Percentiles rank a stretch among this genome's conserved stretches.
phyloP scores from a whole-genome alignment of 306 rosid species.

The Canavalia ensiformis region DNA sequence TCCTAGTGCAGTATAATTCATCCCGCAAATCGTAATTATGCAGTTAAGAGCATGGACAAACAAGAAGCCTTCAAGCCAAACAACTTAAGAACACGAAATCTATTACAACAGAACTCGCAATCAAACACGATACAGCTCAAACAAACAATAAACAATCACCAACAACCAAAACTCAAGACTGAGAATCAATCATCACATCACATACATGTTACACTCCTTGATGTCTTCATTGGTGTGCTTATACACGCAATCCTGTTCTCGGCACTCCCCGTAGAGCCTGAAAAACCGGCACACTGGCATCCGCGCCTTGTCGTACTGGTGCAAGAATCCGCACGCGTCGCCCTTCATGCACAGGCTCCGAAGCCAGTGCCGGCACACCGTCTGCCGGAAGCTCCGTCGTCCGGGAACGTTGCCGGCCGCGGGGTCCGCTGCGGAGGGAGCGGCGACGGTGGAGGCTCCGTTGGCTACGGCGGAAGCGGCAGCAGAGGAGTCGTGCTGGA shows the following conservation, averaged over 20 bases:
- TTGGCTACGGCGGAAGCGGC: constrained; percentile 48
- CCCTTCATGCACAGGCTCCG: constrained; percentile 97
- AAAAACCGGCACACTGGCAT: constrained; percentile 98
- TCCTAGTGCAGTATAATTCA: not conserved
- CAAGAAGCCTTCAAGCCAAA: not conserved
- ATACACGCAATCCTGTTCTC: constrained; percentile 97
- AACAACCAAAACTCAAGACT: not conserved
- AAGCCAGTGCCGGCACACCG: constrained; percentile 99
- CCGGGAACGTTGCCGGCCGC: constrained; percentile 51
- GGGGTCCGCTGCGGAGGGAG: constrained; percentile 30
- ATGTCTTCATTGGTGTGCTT: constrained; percentile 98
- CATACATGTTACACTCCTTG: constrained; percentile 98
- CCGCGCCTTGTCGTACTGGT: constrained; percentile 94
- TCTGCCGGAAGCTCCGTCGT: constrained; percentile 93
- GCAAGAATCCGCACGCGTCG: constrained; percentile 96
- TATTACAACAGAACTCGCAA: constrained; percentile 3
- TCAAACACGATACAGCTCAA: constrained; percentile 6
- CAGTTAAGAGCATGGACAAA: not conserved
- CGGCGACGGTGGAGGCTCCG: constrained; percentile 44
- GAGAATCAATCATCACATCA: not conserved
- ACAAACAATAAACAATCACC: not conserved
- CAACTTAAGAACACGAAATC: constrained; percentile 3
- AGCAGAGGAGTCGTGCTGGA: constrained; percentile 59
- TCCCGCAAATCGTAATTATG: not conserved
- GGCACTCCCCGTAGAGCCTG: constrained; percentile 91